These are phyloP conservation scores for Heracleum sosnowskyi DNA, from an alignment of 129 eudicot genomes.

Conservation along the genomic window DNA sequence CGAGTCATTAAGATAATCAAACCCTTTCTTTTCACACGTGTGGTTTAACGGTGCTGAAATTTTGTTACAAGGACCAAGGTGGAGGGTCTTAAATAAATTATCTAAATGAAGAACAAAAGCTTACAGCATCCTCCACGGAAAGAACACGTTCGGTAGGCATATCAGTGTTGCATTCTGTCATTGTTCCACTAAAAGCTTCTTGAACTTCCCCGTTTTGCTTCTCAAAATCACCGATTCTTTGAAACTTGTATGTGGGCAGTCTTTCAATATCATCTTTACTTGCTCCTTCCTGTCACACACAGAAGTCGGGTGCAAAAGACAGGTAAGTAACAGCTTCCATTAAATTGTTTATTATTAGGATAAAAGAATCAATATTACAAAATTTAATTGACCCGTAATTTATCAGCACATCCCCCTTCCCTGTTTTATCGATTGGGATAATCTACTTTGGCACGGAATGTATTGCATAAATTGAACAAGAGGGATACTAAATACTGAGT, in stretches of 20 bases:
- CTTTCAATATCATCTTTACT: conserved; percentile 81
- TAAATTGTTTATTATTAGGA: not conserved
- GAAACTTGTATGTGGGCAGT: conserved; percentile 68
- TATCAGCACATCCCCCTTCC: not conserved
- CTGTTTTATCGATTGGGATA: not conserved
- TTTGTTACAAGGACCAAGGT: not conserved
- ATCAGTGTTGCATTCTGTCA: conserved; percentile 81
- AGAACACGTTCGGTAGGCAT: conserved; percentile 69
- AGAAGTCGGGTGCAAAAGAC: not conserved
- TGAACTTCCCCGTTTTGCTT: conserved; percentile 82
- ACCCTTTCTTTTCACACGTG: not conserved
- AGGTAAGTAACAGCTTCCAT: not conserved
- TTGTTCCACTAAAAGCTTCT: conserved; percentile 83
- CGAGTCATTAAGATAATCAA: not conserved
- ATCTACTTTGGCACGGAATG: not conserved
- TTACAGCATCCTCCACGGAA: conserved; percentile 82
- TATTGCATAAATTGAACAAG: not conserved
- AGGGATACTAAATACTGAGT: not conserved
- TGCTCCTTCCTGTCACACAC: conserved; percentile 81
- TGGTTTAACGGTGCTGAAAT: not conserved
- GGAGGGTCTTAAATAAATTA: not conserved
- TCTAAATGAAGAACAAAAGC: conserved; percentile 22
- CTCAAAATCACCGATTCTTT: conserved; percentile 61
- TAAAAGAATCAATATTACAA: not conserved
- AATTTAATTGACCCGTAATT: not conserved